Evolutionary conservation across 805 yeast genomes (phyloP).

Genomic region (Saccharomycopsis babjevae): DNA sequence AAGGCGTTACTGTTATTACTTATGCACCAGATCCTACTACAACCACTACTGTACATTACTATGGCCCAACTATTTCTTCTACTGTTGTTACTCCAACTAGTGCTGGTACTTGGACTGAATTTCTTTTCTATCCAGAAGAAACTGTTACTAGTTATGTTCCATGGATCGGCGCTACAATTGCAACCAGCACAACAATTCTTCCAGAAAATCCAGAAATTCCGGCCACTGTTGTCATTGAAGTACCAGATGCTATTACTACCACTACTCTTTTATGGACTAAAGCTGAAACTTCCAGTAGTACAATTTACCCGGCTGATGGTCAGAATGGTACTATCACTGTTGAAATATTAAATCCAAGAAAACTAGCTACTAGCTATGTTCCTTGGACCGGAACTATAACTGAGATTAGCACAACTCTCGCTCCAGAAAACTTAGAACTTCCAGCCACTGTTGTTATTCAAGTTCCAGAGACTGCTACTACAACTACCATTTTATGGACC

Average conservation of each 20-base stretch:
- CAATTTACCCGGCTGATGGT: neutral
- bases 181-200: neutral
- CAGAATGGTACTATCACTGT: neutral
- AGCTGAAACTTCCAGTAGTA: neutral
- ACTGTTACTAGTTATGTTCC: neutral
- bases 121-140: neutral
- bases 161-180: neutral
- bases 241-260: neutral
- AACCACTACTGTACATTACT: neutral
- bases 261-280: neutral
- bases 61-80: neutral
- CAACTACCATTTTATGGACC: too few species aligned
- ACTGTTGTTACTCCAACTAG: neutral
- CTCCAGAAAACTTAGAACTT: neutral
- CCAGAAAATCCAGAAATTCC: neutral
- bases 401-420: neutral
- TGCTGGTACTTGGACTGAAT: neutral
- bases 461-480: too few species aligned
- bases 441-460: too few species aligned
- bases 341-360: neutral
- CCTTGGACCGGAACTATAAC: slow-evolving; percentile 1
- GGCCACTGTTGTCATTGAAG: neutral
- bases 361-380: neutral
- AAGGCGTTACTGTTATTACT: neutral
- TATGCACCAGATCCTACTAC: slow-evolving; percentile 1